Evolutionary conservation across 2,329 filamentous ascomycete species (phyloP), one percentile per base, ranked within the genome.

Genomic region (Penicillium palitans): DNA sequence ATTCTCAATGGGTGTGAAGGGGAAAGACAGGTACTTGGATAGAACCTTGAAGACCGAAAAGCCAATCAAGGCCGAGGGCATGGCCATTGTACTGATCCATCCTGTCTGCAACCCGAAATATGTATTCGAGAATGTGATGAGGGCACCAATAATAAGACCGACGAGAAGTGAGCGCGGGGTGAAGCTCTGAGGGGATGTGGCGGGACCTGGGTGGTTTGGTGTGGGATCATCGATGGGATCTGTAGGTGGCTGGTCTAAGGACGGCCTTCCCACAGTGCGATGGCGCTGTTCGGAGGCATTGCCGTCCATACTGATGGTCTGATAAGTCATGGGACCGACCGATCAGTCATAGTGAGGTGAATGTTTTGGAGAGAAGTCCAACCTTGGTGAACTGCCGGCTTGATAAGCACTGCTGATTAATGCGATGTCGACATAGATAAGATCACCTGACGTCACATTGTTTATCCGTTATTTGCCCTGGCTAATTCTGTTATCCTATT

Each of bases 31-130:
- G 62, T 90, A 85, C 45, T 84, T 85, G 0, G 89, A 84, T 1
- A 97, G 76, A 6, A 88, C 83, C 69, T 90, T 91, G 81, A 99
- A 99, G 66, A 96, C 89, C 12, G 92, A 93, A 72, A 97, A 98
- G 2, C 95, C 93, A 71, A 99, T 91, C 59, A 99, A 80, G 24
- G 92, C 95, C 1, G 92, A 90, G 0, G 95, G 95, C 92, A 99
- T 97, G 17, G 91, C 90, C 95, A 99, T 98, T 66, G 91, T 90
- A 69, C 88, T 86, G 39, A 90, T 84, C 87, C 87, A 90, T 64
- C 87, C 87, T 29, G 91, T 96, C 78, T 98, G 95, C 33, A 99
- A 81, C n/a, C 95, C 95, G 73, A 99, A 99, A 76, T 98, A 99
- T 81, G 96, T 97, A 73, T 99, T 99, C 52, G 91, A 96, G 74